Conservation (phyloP, 768 basidiomycete genomes). For the Coprinopsis strossmayeri region DNA sequence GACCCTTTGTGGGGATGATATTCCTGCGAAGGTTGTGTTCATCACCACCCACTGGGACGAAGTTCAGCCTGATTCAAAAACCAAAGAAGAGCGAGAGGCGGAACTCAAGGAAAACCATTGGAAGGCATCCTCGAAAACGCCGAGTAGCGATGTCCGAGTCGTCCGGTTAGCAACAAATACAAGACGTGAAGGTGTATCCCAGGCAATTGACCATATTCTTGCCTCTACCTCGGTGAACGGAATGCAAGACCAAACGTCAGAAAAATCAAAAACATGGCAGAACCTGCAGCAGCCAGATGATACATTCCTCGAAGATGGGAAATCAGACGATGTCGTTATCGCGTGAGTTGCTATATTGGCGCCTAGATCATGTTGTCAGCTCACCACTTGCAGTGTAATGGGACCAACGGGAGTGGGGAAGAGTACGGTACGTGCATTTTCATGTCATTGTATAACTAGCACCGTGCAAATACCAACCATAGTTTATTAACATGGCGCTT, state of each 20-base stretch:
- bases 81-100: conserved; percentile 27
- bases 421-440: conserved; percentile 10
- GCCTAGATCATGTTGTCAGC: neutral
- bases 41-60: conserved; percentile 46
- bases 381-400: conserved; percentile 16
- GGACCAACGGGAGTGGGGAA: conserved; percentile 20
- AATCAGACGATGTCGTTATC: neutral
- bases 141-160: neutral
- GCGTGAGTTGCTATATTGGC: neutral
- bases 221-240: neutral
- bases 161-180: neutral
- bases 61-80: conserved; percentile 23
- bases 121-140: conserved; percentile 25
- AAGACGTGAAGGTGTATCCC: neutral
- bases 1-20: conserved; percentile 37
- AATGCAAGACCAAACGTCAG: neutral
- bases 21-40: conserved; percentile 38
- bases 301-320: neutral
- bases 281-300: neutral
- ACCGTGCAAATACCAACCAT: neutral
- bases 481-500: conserved; percentile 3
- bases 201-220: neutral
- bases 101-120: conserved; percentile 34
- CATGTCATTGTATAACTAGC: neutral
- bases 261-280: neutral